Conservation (phyloP, 495 filamentous ascomycete species). For the Talaromyces wortmannii region DNA sequence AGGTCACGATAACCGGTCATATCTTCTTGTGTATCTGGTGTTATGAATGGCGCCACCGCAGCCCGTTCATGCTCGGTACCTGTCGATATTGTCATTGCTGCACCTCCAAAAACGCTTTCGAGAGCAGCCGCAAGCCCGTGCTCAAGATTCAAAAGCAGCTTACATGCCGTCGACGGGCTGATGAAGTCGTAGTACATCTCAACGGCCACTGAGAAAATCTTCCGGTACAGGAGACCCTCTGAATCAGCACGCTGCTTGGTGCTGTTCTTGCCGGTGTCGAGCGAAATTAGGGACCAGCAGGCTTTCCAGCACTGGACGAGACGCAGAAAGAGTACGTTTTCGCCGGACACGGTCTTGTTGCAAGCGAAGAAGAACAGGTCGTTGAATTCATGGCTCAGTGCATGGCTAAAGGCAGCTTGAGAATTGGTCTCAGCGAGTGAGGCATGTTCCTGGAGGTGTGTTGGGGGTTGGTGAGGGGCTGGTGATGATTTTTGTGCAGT, state of each 20-base stretch:
- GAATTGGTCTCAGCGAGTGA: constrained; percentile 19
- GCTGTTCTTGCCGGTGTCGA: background rate
- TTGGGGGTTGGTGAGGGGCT: background rate
- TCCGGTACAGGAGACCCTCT: constrained; percentile 4
- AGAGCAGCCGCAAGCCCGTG: background rate
- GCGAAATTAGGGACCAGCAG: constrained; percentile 12
- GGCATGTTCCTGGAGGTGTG: background rate
- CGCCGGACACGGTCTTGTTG: constrained; percentile 48
- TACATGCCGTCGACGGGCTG: constrained; percentile 27
- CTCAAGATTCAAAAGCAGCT: constrained; percentile 50
- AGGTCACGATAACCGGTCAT: constrained; percentile 1
- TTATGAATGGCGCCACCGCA: background rate
- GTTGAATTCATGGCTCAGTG: constrained; percentile 35
- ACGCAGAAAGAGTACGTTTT: constrained; percentile 53
- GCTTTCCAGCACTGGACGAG: constrained; percentile 43
- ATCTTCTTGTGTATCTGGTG: constrained; percentile 9
- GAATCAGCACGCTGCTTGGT: background rate
- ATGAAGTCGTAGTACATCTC: constrained; percentile 45
- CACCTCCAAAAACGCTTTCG: background rate
- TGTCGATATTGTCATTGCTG: background rate
- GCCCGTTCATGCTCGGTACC: background rate
- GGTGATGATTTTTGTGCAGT: no score
- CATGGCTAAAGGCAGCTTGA: constrained; percentile 45
- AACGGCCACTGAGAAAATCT: constrained; percentile 35
- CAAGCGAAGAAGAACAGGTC: constrained; percentile 46